Evolutionary conservation across 805 yeast species (phyloP).

Genomic region (Cyberlindnera maritima): DNA sequence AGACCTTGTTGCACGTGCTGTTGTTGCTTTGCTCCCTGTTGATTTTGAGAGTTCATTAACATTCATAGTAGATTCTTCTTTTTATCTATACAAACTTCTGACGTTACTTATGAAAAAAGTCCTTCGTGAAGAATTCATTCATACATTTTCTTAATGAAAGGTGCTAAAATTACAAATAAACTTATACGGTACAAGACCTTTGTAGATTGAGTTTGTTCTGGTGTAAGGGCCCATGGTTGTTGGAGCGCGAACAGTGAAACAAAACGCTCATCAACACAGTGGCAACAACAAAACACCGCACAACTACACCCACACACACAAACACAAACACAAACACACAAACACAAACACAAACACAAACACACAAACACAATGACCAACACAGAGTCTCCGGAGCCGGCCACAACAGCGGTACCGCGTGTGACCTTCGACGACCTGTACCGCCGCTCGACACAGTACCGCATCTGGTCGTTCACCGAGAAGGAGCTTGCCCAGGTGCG

Average conservation of each 20-base stretch:
- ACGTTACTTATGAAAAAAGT: constrained; percentile 23
- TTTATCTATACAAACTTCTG: constrained; percentile 18
- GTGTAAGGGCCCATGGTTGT: too few relatives aligned
- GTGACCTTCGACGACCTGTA: constrained; percentile 83
- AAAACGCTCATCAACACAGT: background rate
- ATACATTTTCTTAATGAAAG: constrained; percentile 21
- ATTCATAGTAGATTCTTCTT: constrained; percentile 23
- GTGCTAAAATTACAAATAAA: constrained; percentile 14
- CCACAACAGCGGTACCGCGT: constrained; percentile 25
- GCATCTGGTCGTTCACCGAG: constrained; percentile 78
- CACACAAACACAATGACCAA: background rate
- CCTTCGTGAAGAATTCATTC: constrained; percentile 18
- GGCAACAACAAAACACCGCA: background rate
- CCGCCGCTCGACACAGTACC: constrained; percentile 80
- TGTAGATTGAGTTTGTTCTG: constrained; percentile 1
- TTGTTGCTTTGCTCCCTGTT: constrained; percentile 6
- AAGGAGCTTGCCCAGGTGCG: constrained; percentile 53
- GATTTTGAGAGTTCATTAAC: constrained; percentile 19
- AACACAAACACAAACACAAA: background rate
- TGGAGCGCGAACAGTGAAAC: too few relatives aligned
- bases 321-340: background rate
- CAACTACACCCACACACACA: too few relatives aligned
- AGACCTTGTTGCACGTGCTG: constrained; percentile 6
- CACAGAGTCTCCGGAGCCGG: background rate
- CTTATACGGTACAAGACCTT: constrained; percentile 1